A percentile compares a stretch with the other conserved stretches of the same genome.
Evolutionary conservation across 192 early-diverging fungal genomes (phyloP).

Genomic region (Coemansia asiatica): DNA sequence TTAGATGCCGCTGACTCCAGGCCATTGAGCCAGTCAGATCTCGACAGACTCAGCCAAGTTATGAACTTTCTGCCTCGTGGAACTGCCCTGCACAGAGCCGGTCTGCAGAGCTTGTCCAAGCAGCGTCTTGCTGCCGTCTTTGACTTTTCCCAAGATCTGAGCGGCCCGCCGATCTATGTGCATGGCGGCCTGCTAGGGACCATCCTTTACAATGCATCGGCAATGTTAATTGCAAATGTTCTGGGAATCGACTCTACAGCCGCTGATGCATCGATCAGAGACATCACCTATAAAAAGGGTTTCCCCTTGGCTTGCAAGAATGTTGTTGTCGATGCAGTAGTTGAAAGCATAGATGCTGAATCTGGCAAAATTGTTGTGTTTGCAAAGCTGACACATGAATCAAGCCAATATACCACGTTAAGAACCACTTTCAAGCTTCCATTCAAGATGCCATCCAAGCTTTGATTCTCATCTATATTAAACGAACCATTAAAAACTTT

Average conservation of each 20-base stretch:
- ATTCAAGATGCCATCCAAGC: slow-evolving; percentile 9
- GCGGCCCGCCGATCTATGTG: slow-evolving; percentile 28
- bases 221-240: slow-evolving; percentile 11
- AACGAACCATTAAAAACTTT: too few species aligned
- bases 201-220: slow-evolving; percentile 25
- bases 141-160: slow-evolving; percentile 16
- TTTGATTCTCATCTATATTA: slow-evolving; percentile 13
- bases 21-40: neutral
- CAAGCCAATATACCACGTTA: slow-evolving; percentile 15
- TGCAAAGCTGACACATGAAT: slow-evolving; percentile 12
- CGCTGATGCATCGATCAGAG: slow-evolving; percentile 4
- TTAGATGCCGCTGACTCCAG: slow-evolving; percentile 5
- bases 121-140: slow-evolving; percentile 7
- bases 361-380: slow-evolving; percentile 1
- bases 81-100: slow-evolving; percentile 11
- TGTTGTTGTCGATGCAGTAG: slow-evolving; percentile 13
- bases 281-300: slow-evolving; percentile 25
- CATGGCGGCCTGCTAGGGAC: slow-evolving; percentile 40
- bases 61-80: slow-evolving; percentile 28
- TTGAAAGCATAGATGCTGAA: slow-evolving; percentile 3
- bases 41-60: slow-evolving; percentile 14
- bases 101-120: neutral
- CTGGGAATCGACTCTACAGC: neutral
- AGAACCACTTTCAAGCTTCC: slow-evolving; percentile 27
- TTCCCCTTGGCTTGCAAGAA: slow-evolving; percentile 17